Evolutionary conservation across 2,329 filamentous ascomycete species (phyloP), one percentile per base, ranked within the genome.

Genomic region (Calonectria pauciramosa): DNA sequence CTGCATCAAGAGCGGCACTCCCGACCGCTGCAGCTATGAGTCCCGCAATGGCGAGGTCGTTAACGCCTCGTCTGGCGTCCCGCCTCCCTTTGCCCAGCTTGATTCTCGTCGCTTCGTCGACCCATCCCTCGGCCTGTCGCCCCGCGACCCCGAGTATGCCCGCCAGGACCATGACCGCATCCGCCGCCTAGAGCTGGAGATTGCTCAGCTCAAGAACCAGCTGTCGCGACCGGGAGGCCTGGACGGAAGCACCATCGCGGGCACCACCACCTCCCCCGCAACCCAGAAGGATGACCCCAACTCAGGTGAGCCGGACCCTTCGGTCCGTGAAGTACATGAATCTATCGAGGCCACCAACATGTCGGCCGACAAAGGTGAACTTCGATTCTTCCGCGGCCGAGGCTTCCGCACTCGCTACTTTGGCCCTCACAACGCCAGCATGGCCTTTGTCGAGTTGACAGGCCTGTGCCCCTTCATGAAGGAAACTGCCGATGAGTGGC

Each of bases 401-500:
- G 89, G 90, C 75, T 92, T 92, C 82, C 89, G 90, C 78, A 91
- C 89, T 4, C 87, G 90, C 76, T 92, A 92, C 80, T 91, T 90
- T 78, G 90, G 91, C 2, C 90, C 90, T 4, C 89, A 91, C 81
- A 92, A 91, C 77, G 89, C 90, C 56, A 91, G 88, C 83, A 89
- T 91, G 83, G 90, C 91, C 14, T 90, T 92, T 79, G 88, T 89
- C 65, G 90, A 91, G 85, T 84, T 90, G 78, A 89, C 89, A 3
- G 90, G 91, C 3, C 85, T 92, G 59, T 90, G 87, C 59, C 89
- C 90, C 18, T 92, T 92, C 73, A 92, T 92, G 91, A 89, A 88
- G 76, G 90, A 92, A 83, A 92, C 90, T 0, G 90, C 90, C 13
- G 89, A 91, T 68, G 90, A 92, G 80, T 92, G 90, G 90, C 86